A percentile compares a stretch with the other conserved stretches of the same genome.
Conservation (phyloP, 1,284 basidiomycete species). For the Naganishia sp. region DNA sequence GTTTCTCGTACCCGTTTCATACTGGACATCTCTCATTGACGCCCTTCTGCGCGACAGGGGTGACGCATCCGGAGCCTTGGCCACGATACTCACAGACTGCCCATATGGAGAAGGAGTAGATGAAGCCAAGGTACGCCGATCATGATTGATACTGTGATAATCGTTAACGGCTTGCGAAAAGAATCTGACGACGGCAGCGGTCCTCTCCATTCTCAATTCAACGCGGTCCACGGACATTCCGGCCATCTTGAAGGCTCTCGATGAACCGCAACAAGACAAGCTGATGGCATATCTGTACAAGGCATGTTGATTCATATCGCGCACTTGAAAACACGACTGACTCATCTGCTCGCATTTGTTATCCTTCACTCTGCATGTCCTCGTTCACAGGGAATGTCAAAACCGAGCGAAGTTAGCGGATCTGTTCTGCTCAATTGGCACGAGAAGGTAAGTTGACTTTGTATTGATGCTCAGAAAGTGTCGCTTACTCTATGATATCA, state of each 20-base stretch:
- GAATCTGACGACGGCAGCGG: slow-evolving; percentile 74
- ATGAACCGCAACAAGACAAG: slow-evolving; percentile 80
- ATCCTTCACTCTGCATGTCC: not conserved
- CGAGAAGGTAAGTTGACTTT: slow-evolving; percentile 69
- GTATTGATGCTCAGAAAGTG: not conserved
- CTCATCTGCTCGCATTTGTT: too few relatives aligned
- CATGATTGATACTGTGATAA: not conserved
- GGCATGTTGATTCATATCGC: slow-evolving; percentile 33
- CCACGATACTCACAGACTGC: slow-evolving; percentile 68
- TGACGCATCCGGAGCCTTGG: slow-evolving; percentile 72
- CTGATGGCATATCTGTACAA: slow-evolving; percentile 99
- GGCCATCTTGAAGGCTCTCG: slow-evolving; percentile 70
- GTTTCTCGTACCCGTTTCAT: too few relatives aligned
- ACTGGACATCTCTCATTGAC: not conserved
- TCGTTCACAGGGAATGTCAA: slow-evolving; percentile 67
- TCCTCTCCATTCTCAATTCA: slow-evolving; percentile 92
- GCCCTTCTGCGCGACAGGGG: slow-evolving; percentile 56
- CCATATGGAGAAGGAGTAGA: slow-evolving; percentile 83
- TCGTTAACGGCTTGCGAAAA: slow-evolving; percentile 46
- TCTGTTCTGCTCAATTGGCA: slow-evolving; percentile 93
- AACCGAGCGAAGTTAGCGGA: slow-evolving; percentile 77
- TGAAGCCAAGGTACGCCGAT: slow-evolving; percentile 74
- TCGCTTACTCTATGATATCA: slow-evolving; percentile 47
- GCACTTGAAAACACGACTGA: too few relatives aligned
- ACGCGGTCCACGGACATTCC: slow-evolving; percentile 89